phyloP scores from a whole-genome alignment of 768 basidiomycete genomes.

The Tylopilus sp. region DNA sequence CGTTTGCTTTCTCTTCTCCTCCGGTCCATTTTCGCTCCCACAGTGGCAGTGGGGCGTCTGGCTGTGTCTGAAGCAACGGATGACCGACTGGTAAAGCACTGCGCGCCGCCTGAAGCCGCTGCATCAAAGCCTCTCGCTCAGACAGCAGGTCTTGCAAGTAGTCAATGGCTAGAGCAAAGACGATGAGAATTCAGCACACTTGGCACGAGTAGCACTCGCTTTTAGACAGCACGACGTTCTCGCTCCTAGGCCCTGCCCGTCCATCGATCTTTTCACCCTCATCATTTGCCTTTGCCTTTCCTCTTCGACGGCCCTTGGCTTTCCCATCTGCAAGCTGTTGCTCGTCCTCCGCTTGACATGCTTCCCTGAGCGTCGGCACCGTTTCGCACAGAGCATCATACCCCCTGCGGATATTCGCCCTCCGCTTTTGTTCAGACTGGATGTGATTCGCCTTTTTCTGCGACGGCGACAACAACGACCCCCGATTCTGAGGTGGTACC shows the following conservation, averaged over 20 bases:
- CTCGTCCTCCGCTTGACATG: constrained; percentile 56
- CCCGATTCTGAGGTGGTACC: constrained; percentile 9
- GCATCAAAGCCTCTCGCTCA: constrained; percentile 53
- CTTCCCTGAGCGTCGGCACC: constrained; percentile 78
- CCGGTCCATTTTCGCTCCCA: constrained; percentile 90
- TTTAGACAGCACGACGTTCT: constrained; percentile 84
- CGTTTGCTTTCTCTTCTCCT: constrained; percentile 52
- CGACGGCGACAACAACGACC: constrained; percentile 62
- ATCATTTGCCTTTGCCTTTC: constrained; percentile 36
- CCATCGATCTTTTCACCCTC: constrained; percentile 73
- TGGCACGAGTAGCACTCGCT: constrained; percentile 46
- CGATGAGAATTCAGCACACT: constrained; percentile 3
- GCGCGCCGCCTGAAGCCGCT: constrained; percentile 59
- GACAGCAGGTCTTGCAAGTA: constrained; percentile 66
- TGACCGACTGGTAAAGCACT: constrained; percentile 56
- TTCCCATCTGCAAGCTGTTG: constrained; percentile 34
- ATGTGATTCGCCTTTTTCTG: constrained; percentile 96
- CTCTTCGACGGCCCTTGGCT: constrained; percentile 35
- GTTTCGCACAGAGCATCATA: constrained; percentile 86
- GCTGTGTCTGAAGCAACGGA: constrained; percentile 41
- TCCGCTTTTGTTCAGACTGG: constrained; percentile 89
- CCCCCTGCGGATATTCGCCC: constrained; percentile 85
- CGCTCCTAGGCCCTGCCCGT: constrained; percentile 84
- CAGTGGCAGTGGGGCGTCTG: constrained; percentile 37
- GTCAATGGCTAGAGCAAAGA: constrained; percentile 66